Evolutionary conservation across 306 rosid genomes (phyloP).

Genomic region (Myrica gale): DNA sequence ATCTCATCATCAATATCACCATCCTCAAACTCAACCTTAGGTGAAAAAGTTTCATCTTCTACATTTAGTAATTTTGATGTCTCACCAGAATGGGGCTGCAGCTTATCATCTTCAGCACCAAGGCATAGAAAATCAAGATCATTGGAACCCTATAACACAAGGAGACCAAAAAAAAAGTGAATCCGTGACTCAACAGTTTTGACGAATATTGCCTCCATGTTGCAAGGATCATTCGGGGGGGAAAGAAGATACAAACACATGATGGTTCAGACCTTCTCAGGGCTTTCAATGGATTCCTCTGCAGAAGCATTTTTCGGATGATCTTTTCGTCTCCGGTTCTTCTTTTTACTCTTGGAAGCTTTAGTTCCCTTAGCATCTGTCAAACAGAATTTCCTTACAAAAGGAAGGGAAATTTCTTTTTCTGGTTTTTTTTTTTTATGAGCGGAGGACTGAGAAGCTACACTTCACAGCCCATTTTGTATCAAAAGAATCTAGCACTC

Average conservation of each 20-base stretch:
- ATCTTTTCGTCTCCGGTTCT: constrained; percentile 83
- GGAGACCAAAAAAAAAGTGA: background rate
- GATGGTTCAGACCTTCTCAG: constrained; percentile 45
- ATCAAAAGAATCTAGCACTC: background rate
- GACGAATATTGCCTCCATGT: background rate
- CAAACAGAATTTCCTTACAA: constrained; percentile 30
- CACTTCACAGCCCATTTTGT: constrained; percentile 9
- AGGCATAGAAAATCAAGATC: constrained; percentile 45
- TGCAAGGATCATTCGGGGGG: background rate
- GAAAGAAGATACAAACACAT: constrained; percentile 16
- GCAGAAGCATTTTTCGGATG: constrained; percentile 55
- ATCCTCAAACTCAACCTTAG: constrained; percentile 58
- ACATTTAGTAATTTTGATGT: constrained; percentile 48
- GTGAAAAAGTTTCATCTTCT: constrained; percentile 36
- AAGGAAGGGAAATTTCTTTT: constrained; percentile 4
- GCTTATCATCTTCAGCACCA: constrained; percentile 36
- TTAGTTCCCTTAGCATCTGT: constrained; percentile 72
- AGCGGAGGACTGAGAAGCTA: constrained; percentile 11
- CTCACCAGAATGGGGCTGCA: constrained; percentile 40
- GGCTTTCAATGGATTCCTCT: constrained; percentile 47
- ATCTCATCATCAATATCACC: constrained; percentile 79
- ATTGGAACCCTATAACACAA: constrained; percentile 54
- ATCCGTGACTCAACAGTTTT: constrained; percentile 10
- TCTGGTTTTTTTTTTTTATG: no score
- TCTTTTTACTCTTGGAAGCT: constrained; percentile 77